Evolutionary conservation across 2,329 filamentous ascomycete genomes (phyloP), one percentile per base, ranked within the genome.

Genomic region (Hypomyces perniciosus): DNA sequence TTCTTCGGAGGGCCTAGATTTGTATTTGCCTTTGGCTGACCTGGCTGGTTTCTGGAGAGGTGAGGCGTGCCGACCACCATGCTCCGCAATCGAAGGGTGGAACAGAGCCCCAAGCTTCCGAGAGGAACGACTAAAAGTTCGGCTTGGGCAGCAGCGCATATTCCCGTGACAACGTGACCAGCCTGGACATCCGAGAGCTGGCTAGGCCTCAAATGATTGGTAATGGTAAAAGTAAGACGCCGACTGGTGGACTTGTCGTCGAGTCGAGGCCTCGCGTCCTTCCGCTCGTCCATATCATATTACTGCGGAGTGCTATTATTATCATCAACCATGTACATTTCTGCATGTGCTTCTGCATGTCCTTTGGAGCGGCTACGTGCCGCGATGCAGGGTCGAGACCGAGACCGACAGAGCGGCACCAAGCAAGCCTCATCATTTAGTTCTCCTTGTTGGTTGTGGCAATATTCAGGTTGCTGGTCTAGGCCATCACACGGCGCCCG

Each of bases 321-420:
- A 43, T 8, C 27, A 30, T 48, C 37, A 35, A 37, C 38, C 38
- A 42, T 43, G 41, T 13, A 30, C 20, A 12, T 26, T 29, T 33
- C 37, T 49, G 8, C 39, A 43, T 29, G 37, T 34, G 38, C 39
- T 38, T 49, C 44, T 13, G 47, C 47, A 49, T 49, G 20, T 40
- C 8, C 6, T 20, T 33, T 8, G 7, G 8, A 35, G 40, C 29
- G 34, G 47, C 49, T 51, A 9, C 28, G 40, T n/a, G 48, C 43
- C 38, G 28, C 6, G 12, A 31, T 28, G 12, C 33, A 38, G 26
- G 34, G 35, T 40, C 35, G 44, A 34, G 48, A 33, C 44, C 48
- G 41, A 50, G 48, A 50, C 48, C 48, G 48, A 45, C 33, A 50
- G 41, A 42, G 33, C 42, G 39, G 48, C 48, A 31, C 34, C 40